Base-by-base conservation (phyloP, 768 basidiomycete species). In the Lactarius quietus region DNA sequence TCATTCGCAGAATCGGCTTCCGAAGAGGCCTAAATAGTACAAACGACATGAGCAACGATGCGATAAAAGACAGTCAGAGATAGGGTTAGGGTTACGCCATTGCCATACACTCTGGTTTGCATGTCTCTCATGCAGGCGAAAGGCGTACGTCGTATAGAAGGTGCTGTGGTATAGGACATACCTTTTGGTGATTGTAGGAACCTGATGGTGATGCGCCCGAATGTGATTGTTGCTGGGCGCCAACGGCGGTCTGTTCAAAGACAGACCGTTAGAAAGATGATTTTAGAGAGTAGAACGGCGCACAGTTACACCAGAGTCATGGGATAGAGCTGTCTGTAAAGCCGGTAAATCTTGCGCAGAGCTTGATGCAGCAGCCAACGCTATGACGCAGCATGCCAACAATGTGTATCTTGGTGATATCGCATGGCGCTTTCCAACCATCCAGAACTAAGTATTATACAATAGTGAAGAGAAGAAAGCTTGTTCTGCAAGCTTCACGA, bases 371-470 rank as follows among this genome's bases (percentile, higher is more conserved):
- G 69, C 69, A 15, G 73, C 72, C 28, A 74, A 66, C 14, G 73
- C 73, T 17, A 75, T 70, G 17, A 77, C 43, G 17, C 72, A 73
- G 41, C 74, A 75, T 1, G 74, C 71, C 53, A 75, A 71, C 61
- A 73, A 72, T 36, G 69, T 72, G 3, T 74, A 72, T 65, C 74
- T 77, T 53, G 70, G 63, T 65, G 60, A 57, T 23, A 18, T 10
- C 31, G 26, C 64, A 61, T 65, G 64, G 23, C 59, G 38, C 29
- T 65, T 65, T 55, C 38, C 35, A 38, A 57, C 60, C 64, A 65
- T 65, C 57, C 54, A 33, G 43, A 18, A 55, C 48, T 45, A 33
- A 45, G n/a, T 26, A 39, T 26, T 60, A 14, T 39, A 36, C 8
- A 43, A 33, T 53, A 39, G 39, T 39, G 6, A 12, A 36, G 36